These are phyloP conservation scores for Aegilops bicornis DNA, from an alignment of 176 grass and related monocot species.

Conservation along the genomic window DNA sequence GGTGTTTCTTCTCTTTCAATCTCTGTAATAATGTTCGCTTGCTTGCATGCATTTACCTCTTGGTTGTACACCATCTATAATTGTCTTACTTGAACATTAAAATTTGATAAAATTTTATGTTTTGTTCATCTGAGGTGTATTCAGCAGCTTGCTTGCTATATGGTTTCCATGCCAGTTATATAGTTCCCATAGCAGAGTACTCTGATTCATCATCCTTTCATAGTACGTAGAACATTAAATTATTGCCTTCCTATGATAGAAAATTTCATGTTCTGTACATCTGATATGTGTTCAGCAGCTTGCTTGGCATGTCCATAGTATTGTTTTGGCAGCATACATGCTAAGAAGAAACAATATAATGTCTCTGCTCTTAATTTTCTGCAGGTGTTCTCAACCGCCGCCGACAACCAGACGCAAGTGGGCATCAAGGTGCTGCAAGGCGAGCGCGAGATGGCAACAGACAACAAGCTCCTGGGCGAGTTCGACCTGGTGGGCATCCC, in stretches of 20 bases:
- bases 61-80: not conserved
- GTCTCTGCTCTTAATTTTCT: too few species aligned
- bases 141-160: too few species aligned
- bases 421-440: constrained; percentile 46
- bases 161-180: too few species aligned
- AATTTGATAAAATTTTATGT: too few species aligned
- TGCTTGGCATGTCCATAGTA: not conserved
- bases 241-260: not conserved
- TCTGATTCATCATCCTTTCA: too few species aligned
- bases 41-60: not conserved
- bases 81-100: too few species aligned
- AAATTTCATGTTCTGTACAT: not conserved
- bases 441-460: constrained; percentile 47
- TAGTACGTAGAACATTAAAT: too few species aligned
- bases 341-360: too few species aligned
- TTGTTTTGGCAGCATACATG: not conserved
- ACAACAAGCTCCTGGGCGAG: constrained; percentile 51
- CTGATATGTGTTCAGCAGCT: not conserved
- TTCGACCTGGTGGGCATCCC: constrained; percentile 49
- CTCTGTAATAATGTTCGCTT: not conserved
- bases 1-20: not conserved
- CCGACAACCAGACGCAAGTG: constrained; percentile 53
- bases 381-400: constrained; percentile 33
- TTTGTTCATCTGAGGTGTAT: too few species aligned
- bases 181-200: too few species aligned